Conservation (phyloP, 78 protist genomes). For the Pigoraptor vietnamica region DNA sequence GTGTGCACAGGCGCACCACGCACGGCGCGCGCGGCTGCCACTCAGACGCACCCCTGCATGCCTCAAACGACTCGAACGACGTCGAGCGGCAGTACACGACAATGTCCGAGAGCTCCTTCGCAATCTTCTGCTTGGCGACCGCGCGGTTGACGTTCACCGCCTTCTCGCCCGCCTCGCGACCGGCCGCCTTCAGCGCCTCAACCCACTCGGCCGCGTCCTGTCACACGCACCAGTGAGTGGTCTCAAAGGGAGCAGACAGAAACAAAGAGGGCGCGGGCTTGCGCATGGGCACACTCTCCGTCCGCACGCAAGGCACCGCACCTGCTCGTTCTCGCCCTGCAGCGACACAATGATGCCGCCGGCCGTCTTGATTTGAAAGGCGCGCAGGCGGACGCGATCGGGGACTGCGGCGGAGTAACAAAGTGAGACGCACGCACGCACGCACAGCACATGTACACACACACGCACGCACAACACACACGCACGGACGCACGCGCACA, state of each 20-base stretch:
- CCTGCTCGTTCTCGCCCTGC: neutral
- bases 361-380: neutral
- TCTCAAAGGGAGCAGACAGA: too few species aligned
- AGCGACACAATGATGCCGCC: neutral
- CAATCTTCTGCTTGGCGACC: neutral
- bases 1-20: neutral
- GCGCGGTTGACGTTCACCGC: neutral
- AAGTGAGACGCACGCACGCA: neutral
- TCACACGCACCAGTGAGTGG: too few species aligned
- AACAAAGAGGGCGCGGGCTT: too few species aligned
- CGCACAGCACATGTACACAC: neutral
- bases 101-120: constrained; percentile 6
- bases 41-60: neutral
- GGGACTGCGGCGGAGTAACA: neutral
- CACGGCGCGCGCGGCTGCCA: neutral
- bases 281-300: too few species aligned
- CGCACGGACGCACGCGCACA: neutral
- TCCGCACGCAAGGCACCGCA: neutral
- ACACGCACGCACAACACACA: neutral
- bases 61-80: constrained; percentile 16
- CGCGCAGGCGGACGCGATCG: neutral
- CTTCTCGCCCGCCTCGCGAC: neutral
- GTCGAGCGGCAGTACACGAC: neutral
- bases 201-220: neutral
- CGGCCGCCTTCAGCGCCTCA: neutral